Evolutionary conservation across 768 basidiomycete genomes (phyloP), one percentile per base, ranked within the genome.

Genomic region (Leccinum aurantiacum): DNA sequence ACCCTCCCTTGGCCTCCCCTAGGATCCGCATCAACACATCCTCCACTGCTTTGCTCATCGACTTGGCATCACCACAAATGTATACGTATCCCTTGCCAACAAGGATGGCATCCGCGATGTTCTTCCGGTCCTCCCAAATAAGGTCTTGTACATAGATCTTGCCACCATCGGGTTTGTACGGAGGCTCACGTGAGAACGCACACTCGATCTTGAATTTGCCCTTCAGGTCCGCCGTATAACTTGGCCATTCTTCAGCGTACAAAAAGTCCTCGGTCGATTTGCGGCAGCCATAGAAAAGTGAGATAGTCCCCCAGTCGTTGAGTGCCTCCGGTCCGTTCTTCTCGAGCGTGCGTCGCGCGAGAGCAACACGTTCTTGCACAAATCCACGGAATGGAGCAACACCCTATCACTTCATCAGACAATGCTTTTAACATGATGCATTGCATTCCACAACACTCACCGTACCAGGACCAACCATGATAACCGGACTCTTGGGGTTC

Each of bases 141-240:
- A 98, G 79, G 75, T 99, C 94, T 77, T 99, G 97, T n/a, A 99
- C 97, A 77, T 99, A 99, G 69, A 96, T 92, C 81, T 98, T 99
- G 80, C 90, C 80, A 25, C 94, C 91, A 65, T 95, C 93, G 6
- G 91, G 84, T 74, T 90, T 92, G 79, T 84, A 91, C n/a, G 85
- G 86, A 58, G 80, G 78, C 67, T 95, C 89, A 54, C 94, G 90
- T 46, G 95, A 98, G 80, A 98, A 93, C 5, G 97, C 93, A 63
- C 80, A 81, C 73, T 91, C 89, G 78, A 99, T 81, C 61, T 82
- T 80, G 80, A 99, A 94, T 74, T 97, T 97, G 68, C 92, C 95
- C 66, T 88, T 86, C 54, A 99, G 85, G 72, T 95, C 95, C 60
- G 85, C 84, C 49, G 75, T 75, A 76, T 98, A 98, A 69, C 85